A percentile compares a stretch with the other conserved stretches of the same genome.
phyloP scores from a whole-genome alignment of 805 yeast species.

The Kluyveromyces wickerhamii region DNA sequence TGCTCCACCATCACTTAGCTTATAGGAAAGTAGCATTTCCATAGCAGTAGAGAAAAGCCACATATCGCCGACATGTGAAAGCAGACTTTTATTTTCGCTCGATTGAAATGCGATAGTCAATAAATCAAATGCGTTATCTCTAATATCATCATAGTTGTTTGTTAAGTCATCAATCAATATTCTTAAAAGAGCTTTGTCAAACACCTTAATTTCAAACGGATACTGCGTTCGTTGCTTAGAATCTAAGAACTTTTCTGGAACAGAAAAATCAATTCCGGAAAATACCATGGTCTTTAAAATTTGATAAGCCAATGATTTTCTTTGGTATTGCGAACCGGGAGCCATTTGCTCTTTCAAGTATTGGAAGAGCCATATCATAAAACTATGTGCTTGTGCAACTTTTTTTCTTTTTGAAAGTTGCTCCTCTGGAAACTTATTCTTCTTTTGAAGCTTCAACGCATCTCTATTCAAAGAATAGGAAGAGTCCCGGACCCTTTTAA shows the following conservation, averaged over 20 bases:
- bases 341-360: slow-evolving; percentile 34
- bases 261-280: slow-evolving; percentile 48
- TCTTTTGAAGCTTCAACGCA: slow-evolving; percentile 33
- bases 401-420: slow-evolving; percentile 25
- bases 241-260: slow-evolving; percentile 31
- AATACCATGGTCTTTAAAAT: slow-evolving; percentile 39
- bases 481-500: slow-evolving; percentile 62
- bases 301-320: slow-evolving; percentile 41
- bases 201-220: slow-evolving; percentile 42
- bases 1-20: slow-evolving; percentile 77
- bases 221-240: slow-evolving; percentile 40
- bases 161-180: slow-evolving; percentile 53
- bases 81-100: slow-evolving; percentile 2
- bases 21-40: slow-evolving; percentile 37
- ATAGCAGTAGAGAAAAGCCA: slow-evolving; percentile 21
- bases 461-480: slow-evolving; percentile 51
- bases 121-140: slow-evolving; percentile 42
- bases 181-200: slow-evolving; percentile 33
- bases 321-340: slow-evolving; percentile 53
- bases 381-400: slow-evolving; percentile 32
- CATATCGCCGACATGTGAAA: slow-evolving; percentile 7
- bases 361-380: slow-evolving; percentile 34
- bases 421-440: slow-evolving; percentile 33
- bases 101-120: slow-evolving; percentile 33
- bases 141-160: slow-evolving; percentile 71